Percentiles rank a stretch among this genome's conserved stretches.
Conservation (phyloP, 306 rosid species). For the Potentilla sterilis region DNA sequence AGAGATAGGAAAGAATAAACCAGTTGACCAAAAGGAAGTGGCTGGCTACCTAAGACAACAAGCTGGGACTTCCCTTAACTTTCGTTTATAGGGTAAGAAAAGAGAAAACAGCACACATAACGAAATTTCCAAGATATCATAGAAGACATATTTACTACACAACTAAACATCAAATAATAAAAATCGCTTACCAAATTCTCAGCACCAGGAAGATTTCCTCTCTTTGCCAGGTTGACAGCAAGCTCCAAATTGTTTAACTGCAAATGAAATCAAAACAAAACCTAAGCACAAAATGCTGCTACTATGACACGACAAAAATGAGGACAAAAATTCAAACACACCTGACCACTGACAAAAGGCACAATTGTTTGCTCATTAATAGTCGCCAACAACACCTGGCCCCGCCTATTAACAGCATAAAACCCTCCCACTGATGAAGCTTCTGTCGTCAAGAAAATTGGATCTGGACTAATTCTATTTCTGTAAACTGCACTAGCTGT, state of each 20-base stretch:
- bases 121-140: not conserved
- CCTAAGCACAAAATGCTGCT: constrained; percentile 12
- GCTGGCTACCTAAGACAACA: not conserved
- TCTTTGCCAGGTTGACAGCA: constrained; percentile 95
- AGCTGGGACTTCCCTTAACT: not conserved
- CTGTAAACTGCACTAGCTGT: constrained; percentile 97
- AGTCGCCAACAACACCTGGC: constrained; percentile 97
- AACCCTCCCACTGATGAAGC: constrained; percentile 91
- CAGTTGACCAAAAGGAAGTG: not conserved
- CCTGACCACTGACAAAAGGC: constrained; percentile 95
- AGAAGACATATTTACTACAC: not conserved
- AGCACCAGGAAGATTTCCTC: constrained; percentile 99
- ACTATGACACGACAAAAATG: constrained; percentile 18
- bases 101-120: not conserved
- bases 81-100: not conserved
- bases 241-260: constrained; percentile 98
- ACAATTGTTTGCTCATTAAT: constrained; percentile 94
- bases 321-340: constrained; percentile 30
- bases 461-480: constrained; percentile 98
- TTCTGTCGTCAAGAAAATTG: constrained; percentile 95
- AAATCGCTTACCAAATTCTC: constrained; percentile 74
- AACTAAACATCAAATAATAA: not conserved
- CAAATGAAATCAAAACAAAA: constrained; percentile 17
- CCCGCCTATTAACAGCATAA: constrained; percentile 92
- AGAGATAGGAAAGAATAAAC: not conserved